Conservation (phyloP, 2,329 filamentous ascomycete genomes). For the Exophiala spinifera region DNA sequence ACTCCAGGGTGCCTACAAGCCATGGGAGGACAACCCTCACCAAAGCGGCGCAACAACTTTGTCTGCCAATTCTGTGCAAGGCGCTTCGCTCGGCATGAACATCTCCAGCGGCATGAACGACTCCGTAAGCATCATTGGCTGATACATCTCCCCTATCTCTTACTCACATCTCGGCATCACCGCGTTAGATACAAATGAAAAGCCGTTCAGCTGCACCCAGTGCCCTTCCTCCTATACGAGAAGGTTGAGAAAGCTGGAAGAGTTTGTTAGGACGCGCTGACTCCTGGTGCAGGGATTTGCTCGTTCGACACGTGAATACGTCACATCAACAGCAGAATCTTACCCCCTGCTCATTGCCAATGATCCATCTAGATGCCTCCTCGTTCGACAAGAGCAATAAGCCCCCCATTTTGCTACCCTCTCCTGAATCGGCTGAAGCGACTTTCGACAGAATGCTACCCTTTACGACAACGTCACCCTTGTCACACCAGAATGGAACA, state of each 20-base stretch:
- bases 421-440: too few species aligned
- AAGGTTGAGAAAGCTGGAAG: background rate
- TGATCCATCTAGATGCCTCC: background rate
- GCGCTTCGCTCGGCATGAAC: background rate
- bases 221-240: background rate
- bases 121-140: background rate
- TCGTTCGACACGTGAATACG: background rate
- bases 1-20: background rate
- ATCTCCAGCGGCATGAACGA: background rate
- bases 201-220: background rate
- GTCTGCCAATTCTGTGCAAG: background rate
- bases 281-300: background rate
- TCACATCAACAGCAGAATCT: background rate
- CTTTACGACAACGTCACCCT: too few species aligned
- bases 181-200: background rate
- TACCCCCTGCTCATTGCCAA: background rate
- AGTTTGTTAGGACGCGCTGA: background rate
- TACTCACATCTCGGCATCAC: background rate
- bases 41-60: background rate
- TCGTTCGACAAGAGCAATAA: background rate
- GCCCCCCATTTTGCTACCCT: background rate
- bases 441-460: too few species aligned
- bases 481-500: too few species aligned
- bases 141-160: too few species aligned
- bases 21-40: background rate